Conservation (phyloP, 2,329 filamentous ascomycete genomes). For the Colletotrichum tabaci region DNA sequence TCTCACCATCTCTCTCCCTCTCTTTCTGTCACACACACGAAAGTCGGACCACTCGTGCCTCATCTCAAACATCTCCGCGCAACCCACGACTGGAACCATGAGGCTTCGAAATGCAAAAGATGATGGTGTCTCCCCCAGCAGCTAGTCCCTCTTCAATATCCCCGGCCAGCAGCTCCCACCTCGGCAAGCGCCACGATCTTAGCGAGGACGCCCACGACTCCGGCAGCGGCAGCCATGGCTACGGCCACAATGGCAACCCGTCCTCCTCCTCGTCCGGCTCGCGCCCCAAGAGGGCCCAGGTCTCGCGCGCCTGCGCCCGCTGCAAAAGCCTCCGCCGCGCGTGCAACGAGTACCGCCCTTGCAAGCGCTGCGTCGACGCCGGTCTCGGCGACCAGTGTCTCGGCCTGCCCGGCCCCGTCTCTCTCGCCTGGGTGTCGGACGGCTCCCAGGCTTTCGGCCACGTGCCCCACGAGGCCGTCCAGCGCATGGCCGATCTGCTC, state of each 20-base stretch:
- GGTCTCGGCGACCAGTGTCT: conserved; percentile 58
- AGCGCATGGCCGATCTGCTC: conserved; percentile 53
- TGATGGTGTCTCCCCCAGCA: conserved; percentile 40
- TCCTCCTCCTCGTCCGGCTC: conserved; percentile 15
- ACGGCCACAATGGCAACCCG: conserved; percentile 19
- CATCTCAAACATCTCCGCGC: not conserved
- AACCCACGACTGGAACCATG: conserved; percentile 25
- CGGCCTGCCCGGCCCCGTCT: conserved; percentile 40
- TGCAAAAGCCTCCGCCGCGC: conserved; percentile 60
- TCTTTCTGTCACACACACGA: not conserved
- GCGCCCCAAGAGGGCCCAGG: conserved; percentile 50
- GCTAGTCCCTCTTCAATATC: conserved; percentile 40
- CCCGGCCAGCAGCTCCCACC: conserved; percentile 40
- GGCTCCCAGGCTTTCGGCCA: conserved; percentile 45
- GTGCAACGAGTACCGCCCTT: conserved; percentile 61
- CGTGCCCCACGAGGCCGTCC: conserved; percentile 46
- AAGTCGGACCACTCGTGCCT: not conserved
- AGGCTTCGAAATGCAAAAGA: conserved; percentile 38
- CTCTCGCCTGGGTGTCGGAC: conserved; percentile 43
- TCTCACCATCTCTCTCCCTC: not conserved
- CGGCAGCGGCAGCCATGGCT: not conserved
- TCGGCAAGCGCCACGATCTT: conserved; percentile 32
- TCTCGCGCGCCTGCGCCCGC: conserved; percentile 59
- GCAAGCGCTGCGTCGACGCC: conserved; percentile 58
- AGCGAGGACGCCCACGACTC: conserved; percentile 31